Percentiles rank a stretch among this genome's conserved stretches.
phyloP scores from a whole-genome alignment of 1,139 yeast species.

The Debaryomyces singareniensis region DNA sequence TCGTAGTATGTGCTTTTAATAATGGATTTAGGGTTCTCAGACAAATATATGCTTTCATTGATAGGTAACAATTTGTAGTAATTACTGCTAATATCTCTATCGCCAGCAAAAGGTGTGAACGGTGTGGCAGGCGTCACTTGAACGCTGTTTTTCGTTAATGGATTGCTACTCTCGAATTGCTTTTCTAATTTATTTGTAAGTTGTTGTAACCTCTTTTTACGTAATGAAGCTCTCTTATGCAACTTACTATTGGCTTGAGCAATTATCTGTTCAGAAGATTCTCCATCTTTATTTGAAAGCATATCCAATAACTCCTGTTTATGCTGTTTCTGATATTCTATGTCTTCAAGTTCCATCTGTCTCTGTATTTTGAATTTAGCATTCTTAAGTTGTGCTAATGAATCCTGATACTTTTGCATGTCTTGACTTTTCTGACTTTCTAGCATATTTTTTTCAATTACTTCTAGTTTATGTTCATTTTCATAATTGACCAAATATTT shows the following conservation, averaged over 20 bases:
- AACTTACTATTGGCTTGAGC: conserved; percentile 35
- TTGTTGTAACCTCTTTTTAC: conserved; percentile 63
- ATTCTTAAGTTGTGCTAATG: conserved; percentile 51
- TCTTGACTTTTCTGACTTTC: conserved; percentile 64
- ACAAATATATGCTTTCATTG: conserved; percentile 52
- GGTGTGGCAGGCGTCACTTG: conserved; percentile 42
- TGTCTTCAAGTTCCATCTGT: conserved; percentile 65
- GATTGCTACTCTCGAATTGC: conserved; percentile 24
- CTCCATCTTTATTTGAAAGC: conserved; percentile 35
- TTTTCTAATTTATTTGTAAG: conserved; percentile 48
- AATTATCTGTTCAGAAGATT: conserved; percentile 48
- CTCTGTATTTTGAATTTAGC: conserved; percentile 60
- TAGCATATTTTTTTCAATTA: conserved; percentile 58
- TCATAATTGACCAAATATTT: conserved; percentile 65
- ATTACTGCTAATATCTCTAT: conserved; percentile 49
- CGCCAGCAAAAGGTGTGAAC: conserved; percentile 93
- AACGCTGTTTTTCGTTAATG: conserved; percentile 16
- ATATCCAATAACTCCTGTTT: conserved; percentile 66
- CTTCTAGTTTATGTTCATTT: conserved; percentile 66
- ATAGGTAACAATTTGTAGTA: conserved; percentile 33
- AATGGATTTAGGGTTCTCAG: conserved; percentile 14
- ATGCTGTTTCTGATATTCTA: conserved; percentile 49
- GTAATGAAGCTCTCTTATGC: conserved; percentile 56
- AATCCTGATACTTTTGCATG: conserved; percentile 52
- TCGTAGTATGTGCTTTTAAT: conserved; percentile 36